Evolutionary conservation across 306 rosid species (phyloP).

Genomic region (Benincasa hispida): DNA sequence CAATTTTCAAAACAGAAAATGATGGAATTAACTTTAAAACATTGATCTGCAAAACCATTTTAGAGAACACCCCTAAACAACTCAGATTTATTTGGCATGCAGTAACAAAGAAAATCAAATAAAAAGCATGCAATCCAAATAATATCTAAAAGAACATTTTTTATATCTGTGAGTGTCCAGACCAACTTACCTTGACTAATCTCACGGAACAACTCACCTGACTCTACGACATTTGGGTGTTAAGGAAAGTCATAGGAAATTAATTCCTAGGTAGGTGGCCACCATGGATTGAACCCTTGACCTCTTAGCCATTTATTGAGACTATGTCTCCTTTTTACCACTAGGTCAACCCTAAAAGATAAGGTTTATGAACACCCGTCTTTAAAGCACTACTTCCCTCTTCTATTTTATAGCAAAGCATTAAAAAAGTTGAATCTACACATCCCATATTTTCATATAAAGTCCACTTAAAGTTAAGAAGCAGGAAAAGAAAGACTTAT

Average conservation of each 20-base stretch:
- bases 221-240: too few species aligned
- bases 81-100: neutral
- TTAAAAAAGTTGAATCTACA: neutral
- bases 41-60: neutral
- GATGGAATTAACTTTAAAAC: neutral
- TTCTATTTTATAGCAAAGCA: neutral
- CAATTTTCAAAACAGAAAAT: neutral
- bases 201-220: too few species aligned
- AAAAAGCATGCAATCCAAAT: neutral
- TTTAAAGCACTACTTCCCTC: neutral
- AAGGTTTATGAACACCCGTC: too few species aligned
- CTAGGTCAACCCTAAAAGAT: too few species aligned
- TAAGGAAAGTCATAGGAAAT: too few species aligned
- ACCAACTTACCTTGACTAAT: too few species aligned
- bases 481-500: neutral
- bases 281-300: too few species aligned
- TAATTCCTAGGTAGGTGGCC: too few species aligned
- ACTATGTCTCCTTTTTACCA: too few species aligned
- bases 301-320: too few species aligned
- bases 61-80: neutral
- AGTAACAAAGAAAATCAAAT: neutral
- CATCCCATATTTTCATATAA: neutral
- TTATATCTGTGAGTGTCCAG: too few species aligned
- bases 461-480: neutral
- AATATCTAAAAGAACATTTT: neutral